These are phyloP conservation scores for Phaeosphaeriaceae sp. DNA, from an alignment of 2,329 filamentous ascomycete genomes.

Conservation along the genomic window DNA sequence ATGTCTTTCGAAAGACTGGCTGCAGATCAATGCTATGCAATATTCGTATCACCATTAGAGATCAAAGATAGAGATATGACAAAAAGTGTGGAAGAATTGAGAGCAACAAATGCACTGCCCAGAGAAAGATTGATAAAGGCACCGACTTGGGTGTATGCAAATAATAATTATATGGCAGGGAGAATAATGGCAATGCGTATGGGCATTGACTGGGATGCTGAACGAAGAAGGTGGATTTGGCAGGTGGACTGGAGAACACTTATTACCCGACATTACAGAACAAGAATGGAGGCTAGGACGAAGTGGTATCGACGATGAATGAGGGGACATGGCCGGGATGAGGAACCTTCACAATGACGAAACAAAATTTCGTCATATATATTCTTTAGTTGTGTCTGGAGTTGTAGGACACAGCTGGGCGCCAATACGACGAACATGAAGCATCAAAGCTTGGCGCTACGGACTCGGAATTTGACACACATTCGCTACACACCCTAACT, in stretches of 20 bases:
- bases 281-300: slow-evolving; percentile 11
- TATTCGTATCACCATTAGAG: slow-evolving; percentile 15
- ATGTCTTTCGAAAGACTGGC: slow-evolving; percentile 12
- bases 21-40: slow-evolving; percentile 1
- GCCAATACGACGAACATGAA: not conserved
- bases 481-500: slow-evolving; percentile 18
- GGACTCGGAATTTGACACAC: slow-evolving; percentile 18
- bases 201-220: slow-evolving; percentile 25
- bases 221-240: slow-evolving; percentile 26
- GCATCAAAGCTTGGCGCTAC: not conserved
- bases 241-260: slow-evolving; percentile 26
- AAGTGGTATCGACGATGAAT: not conserved
- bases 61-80: slow-evolving; percentile 4
- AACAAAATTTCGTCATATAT: not conserved
- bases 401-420: not conserved
- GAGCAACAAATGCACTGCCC: slow-evolving; percentile 8
- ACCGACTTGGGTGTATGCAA: slow-evolving; percentile 23
- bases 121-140: slow-evolving; percentile 26
- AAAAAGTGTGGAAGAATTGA: slow-evolving; percentile 22
- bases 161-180: slow-evolving; percentile 18
- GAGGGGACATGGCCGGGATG: not conserved
- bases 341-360: not conserved
- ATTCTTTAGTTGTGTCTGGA: no score
- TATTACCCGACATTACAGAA: slow-evolving; percentile 21
- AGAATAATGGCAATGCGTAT: slow-evolving; percentile 9